Evolutionary conservation across 768 basidiomycete species (phyloP).

Genomic region (Ephemerocybe angulata): DNA sequence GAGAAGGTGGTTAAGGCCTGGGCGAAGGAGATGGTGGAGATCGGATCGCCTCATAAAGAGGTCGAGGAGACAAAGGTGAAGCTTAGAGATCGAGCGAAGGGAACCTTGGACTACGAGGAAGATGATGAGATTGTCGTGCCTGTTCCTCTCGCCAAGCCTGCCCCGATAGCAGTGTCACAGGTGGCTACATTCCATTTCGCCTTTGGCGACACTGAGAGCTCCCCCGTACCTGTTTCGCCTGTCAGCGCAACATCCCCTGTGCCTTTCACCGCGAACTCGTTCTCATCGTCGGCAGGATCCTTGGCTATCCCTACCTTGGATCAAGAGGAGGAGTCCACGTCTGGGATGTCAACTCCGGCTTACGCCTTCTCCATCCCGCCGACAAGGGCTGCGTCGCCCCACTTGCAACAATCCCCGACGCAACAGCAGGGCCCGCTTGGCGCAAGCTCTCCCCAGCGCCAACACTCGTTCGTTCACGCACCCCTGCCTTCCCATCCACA

Average conservation of each 20-base stretch:
- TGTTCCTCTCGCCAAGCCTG: not conserved
- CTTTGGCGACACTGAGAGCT: not conserved
- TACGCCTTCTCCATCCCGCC: not conserved
- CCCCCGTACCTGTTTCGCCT: not conserved
- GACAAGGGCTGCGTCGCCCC: not conserved
- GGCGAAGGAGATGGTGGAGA: slow-evolving; percentile 42
- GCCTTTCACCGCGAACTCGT: slow-evolving; percentile 5
- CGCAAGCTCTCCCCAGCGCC: not conserved
- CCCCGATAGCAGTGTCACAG: not conserved
- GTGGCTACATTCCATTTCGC: not conserved
- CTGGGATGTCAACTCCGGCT: not conserved
- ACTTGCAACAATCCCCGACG: not conserved
- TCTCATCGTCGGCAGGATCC: slow-evolving; percentile 3
- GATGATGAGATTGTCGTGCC: not conserved
- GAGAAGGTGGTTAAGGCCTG: slow-evolving; percentile 47
- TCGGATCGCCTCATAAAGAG: slow-evolving; percentile 16
- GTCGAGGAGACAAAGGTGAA: slow-evolving; percentile 6
- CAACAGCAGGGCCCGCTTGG: not conserved
- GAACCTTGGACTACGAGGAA: not conserved
- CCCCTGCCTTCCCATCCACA: not conserved
- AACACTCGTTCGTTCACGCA: not conserved
- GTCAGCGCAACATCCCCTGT: slow-evolving; percentile 7
- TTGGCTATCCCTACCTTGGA: not conserved
- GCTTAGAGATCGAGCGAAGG: not conserved
- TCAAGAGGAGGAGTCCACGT: not conserved